Base-by-base conservation (phyloP, 1,139 yeast genomes). In the Citeromyces hawaiiensis region DNA sequence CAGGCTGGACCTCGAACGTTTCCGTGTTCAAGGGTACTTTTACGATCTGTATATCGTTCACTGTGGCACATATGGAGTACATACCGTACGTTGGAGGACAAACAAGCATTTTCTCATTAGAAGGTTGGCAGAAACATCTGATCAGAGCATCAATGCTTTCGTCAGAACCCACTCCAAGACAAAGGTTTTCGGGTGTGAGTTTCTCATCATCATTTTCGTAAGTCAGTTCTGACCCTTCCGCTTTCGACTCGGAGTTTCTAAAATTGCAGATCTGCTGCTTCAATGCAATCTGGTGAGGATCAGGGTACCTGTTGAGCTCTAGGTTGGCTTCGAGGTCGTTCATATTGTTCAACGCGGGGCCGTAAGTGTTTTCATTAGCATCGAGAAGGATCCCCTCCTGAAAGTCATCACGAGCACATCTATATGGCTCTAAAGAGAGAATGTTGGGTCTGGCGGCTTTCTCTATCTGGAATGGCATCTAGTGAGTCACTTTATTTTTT, bases 81-180 rank as follows among this genome's bases (percentile, higher is more conserved):
- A 91, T 91, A 9, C 98, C 97, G 54, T 91, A 91, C 0, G 98
- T 91, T 30, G 98, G 98, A 4, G 98, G 96, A 56, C 96, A 81
- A 2, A 77, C 72, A 49, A 91, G 61, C 51, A 93, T 61, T 57
- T 86, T 88, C 45, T 87, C 96, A 47, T 66, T 68, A 0, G 82
- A 83, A 3, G 99, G 98, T 11, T 61, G 64, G 55, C 96, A 86
- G 40, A 83, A 72, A 42, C 94, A 85, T 50, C 99, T 68, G 46
- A 91, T 78, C 42, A 91, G 61, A 41, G 93, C 70, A 57, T 91
- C 99, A 42, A 93, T 87, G 51, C 94, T 79, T 59, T 91, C 99
- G 55, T 91, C 99, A 1, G 96, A 86, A 1, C 99, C 99, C 13
- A 91, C 98, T 29, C 98, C 98, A 35, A 91, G 68, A 55, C 94